Percentiles rank a stretch among this genome's conserved stretches.
Evolutionary conservation across 78 protist genomes (phyloP).

Genomic region (Dictyostelium capitatum): DNA sequence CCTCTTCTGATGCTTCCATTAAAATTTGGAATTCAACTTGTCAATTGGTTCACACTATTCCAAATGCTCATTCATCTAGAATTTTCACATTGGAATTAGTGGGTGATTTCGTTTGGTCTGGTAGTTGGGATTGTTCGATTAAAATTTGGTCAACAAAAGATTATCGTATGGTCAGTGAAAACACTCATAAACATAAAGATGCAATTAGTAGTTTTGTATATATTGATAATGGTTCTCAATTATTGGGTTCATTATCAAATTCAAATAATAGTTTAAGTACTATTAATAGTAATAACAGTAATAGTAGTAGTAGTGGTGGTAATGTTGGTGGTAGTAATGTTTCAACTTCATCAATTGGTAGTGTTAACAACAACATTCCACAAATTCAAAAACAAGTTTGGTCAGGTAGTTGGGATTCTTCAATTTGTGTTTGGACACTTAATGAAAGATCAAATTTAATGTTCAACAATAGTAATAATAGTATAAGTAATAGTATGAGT

Average conservation of each 20-base stretch:
- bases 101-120: constrained; percentile 77
- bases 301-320: background rate
- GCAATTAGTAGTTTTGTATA: constrained; percentile 69
- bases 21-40: constrained; percentile 59
- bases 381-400: constrained; percentile 55
- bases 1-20: constrained; percentile 62
- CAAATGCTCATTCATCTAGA: constrained; percentile 50
- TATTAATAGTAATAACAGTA: too few species aligned
- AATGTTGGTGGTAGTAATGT: background rate
- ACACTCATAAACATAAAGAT: constrained; percentile 51
- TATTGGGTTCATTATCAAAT: background rate
- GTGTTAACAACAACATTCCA: too few species aligned
- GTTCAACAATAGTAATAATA: background rate
- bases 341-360: background rate
- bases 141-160: constrained; percentile 66
- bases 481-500: background rate
- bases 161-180: constrained; percentile 49
- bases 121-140: constrained; percentile 51
- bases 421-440: constrained; percentile 42
- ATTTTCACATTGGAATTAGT: constrained; percentile 48
- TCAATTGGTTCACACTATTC: constrained; percentile 25
- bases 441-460: background rate
- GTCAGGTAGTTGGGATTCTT: constrained; percentile 58
- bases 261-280: too few species aligned
- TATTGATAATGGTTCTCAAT: background rate